Evolutionary conservation across 257 asterid genomes (phyloP).

Genomic region (Catharanthus roseus): DNA sequence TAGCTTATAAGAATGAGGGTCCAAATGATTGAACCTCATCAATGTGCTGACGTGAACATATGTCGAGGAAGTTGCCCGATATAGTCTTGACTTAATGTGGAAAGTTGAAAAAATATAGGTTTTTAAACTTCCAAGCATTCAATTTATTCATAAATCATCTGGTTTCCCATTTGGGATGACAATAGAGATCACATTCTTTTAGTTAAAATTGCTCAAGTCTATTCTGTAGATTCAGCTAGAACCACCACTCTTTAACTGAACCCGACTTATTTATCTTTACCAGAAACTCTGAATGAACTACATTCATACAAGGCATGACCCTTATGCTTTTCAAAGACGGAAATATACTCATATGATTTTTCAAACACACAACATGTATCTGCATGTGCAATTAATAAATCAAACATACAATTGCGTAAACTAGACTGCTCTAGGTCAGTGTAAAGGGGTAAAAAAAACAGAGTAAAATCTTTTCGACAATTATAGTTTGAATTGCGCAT

Average conservation of each 20-base stretch:
- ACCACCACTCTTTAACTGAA: neutral
- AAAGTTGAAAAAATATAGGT: neutral
- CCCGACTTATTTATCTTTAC: neutral
- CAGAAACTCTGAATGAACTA: neutral
- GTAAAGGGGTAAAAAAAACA: too few relatives aligned
- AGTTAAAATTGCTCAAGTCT: neutral
- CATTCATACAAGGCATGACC: neutral
- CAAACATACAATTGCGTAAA: neutral
- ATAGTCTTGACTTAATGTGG: neutral
- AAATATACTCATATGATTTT: neutral
- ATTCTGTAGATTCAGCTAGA: neutral
- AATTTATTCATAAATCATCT: neutral
- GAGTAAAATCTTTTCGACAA: too few relatives aligned
- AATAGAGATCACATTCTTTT: neutral
- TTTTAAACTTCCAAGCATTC: neutral
- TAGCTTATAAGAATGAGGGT: neutral
- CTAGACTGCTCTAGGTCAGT: neutral
- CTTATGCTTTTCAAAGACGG: neutral
- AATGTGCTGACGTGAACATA: neutral
- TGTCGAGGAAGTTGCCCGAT: neutral
- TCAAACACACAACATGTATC: neutral
- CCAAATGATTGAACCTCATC: neutral
- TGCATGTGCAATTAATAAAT: neutral
- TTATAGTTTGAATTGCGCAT: too few relatives aligned
- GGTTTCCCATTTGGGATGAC: neutral